phyloP scores from a whole-genome alignment of 306 rosid species.

The Abrus precatorius region DNA sequence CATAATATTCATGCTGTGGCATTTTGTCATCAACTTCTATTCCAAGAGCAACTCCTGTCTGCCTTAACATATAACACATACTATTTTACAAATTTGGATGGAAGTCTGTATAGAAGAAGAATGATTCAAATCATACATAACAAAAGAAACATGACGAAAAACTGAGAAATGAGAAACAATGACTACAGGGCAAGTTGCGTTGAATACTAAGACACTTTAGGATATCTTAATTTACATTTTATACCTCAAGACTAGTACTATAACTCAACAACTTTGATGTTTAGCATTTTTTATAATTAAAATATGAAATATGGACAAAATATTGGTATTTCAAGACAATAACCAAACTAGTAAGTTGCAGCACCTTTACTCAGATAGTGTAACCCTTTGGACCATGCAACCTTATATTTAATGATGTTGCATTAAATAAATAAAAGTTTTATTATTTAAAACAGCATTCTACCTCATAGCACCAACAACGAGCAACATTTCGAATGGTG shows the following conservation, averaged over 20 bases:
- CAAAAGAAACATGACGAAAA: conserved; percentile 29
- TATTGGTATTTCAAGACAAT: conserved; percentile 1
- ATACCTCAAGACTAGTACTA: conserved; percentile 16
- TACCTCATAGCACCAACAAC: conserved; percentile 97
- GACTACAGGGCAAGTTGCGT: neutral
- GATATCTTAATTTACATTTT: conserved; percentile 15
- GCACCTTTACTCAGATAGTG: neutral
- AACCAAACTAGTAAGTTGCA: neutral
- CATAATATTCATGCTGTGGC: conserved; percentile 93
- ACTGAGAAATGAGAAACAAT: conserved; percentile 31
- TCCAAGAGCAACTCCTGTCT: conserved; percentile 97
- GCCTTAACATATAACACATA: conserved; percentile 54
- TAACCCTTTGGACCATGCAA: conserved; percentile 4
- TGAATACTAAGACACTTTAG: neutral
- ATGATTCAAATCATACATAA: conserved; percentile 24
- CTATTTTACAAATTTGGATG: conserved; percentile 18
- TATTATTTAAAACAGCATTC: conserved; percentile 26
- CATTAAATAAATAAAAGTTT: conserved; percentile 35
- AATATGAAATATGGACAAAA: conserved; percentile 8
- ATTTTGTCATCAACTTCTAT: conserved; percentile 91
- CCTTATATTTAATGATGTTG: conserved; percentile 19
- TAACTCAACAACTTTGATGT: conserved; percentile 7
- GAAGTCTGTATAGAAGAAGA: neutral
- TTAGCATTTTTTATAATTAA: neutral
- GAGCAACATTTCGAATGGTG: conserved; percentile 91